Evolutionary conservation across 2,329 filamentous ascomycete genomes (phyloP).

Genomic region (Fusarium redolens): DNA sequence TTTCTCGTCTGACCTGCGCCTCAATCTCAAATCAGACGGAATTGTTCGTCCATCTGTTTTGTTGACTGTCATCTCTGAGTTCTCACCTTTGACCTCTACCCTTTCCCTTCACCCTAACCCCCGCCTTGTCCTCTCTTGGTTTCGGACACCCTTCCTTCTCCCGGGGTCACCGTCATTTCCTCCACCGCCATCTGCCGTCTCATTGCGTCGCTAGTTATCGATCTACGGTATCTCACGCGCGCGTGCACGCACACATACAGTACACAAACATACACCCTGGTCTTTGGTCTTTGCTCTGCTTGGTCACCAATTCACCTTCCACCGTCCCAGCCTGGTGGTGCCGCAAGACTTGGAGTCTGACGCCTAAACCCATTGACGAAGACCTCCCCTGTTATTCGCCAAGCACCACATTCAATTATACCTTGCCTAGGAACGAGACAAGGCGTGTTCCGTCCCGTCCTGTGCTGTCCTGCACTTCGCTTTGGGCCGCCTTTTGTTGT

Average conservation of each 20-base stretch:
- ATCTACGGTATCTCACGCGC: conserved; percentile 25
- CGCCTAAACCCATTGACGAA: conserved; percentile 22
- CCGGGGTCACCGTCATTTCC: conserved; percentile 28
- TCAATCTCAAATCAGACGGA: background rate
- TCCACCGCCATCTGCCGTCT: conserved; percentile 34
- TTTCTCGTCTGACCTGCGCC: background rate
- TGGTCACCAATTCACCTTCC: conserved; percentile 17
- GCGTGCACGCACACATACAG: background rate
- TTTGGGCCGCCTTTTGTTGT: conserved; percentile 31
- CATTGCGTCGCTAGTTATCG: conserved; percentile 19
- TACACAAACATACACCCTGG: conserved; percentile 18
- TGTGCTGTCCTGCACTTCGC: conserved; percentile 7
- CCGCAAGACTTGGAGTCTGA: conserved; percentile 3
- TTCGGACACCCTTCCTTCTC: conserved; percentile 21
- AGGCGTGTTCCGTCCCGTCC: conserved; percentile 2
- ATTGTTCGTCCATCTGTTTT: background rate
- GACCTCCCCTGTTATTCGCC: conserved; percentile 26
- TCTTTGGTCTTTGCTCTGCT: conserved; percentile 19
- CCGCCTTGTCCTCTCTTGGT: background rate
- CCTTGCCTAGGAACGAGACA: conserved; percentile 23
- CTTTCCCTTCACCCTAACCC: background rate
- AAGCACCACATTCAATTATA: conserved; percentile 29
- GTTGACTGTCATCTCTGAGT: background rate
- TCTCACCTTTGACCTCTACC: background rate
- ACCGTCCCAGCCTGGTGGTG: conserved; percentile 38